Percentiles rank a stretch among this genome's conserved stretches.
These are phyloP conservation scores for Aphanocladium album DNA, from an alignment of 2,329 filamentous ascomycete genomes.

Conservation along the genomic window DNA sequence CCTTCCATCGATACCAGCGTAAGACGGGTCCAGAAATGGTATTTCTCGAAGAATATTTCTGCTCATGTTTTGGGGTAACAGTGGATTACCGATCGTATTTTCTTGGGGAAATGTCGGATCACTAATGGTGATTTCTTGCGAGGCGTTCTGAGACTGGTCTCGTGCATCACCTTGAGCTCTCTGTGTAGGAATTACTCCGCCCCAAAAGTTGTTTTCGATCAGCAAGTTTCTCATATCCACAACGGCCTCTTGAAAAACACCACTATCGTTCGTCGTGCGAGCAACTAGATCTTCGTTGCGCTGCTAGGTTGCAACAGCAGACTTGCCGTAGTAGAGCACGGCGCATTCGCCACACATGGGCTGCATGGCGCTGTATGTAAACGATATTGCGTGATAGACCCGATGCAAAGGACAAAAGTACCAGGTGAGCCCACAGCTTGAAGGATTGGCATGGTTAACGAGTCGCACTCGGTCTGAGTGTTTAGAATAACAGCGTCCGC, in stretches of 20 bases:
- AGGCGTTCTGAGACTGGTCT: background rate
- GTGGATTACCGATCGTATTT: background rate
- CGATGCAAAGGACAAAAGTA: conserved; percentile 28
- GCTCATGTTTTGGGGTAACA: background rate
- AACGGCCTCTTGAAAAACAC: background rate
- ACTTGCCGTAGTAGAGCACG: conserved; percentile 22
- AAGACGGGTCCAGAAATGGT: conserved; percentile 22
- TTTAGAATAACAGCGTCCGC: conserved; percentile 21
- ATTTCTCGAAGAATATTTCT: conserved; percentile 15
- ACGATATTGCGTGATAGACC: conserved; percentile 23
- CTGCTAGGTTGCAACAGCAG: conserved; percentile 19
- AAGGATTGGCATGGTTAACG: conserved; percentile 19
- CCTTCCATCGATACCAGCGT: conserved; percentile 6
- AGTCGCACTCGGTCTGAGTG: background rate
- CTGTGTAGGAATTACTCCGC: background rate
- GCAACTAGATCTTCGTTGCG: conserved; percentile 16
- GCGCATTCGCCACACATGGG: conserved; percentile 31
- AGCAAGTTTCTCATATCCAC: background rate
- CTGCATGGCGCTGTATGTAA: conserved; percentile 16
- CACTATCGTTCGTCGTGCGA: conserved; percentile 1
- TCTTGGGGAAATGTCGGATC: too few species aligned
- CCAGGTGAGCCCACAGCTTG: conserved; percentile 20
- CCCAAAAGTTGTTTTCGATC: background rate
- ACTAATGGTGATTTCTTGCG: too few species aligned
- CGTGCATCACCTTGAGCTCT: background rate